Base-by-base conservation (phyloP, 352 stramenopile species). In the Globisporangium middletonii region DNA sequence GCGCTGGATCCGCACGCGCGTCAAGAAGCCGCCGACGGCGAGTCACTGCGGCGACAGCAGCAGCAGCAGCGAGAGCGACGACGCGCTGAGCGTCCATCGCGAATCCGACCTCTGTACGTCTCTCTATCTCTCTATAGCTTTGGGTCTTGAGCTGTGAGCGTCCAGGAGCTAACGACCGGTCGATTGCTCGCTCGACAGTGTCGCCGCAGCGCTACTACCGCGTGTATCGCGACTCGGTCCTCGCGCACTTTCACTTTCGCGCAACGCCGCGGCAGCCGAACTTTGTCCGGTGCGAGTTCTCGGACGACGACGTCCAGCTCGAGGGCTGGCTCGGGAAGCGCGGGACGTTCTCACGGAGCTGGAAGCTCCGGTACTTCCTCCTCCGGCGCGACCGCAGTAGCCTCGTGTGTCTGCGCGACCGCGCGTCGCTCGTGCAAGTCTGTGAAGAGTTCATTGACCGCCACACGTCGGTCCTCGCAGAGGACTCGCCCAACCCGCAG, bases 311-410 rank as follows among this genome's bases (percentile, higher is more conserved):
- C 33, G 75, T 93, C n/a, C 55, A 79, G 52, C 75, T 80, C 18
- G 81, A 95, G 64, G 85, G 81, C 0, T 95, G 85, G 85, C 65
- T 95, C 0, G 85, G 83, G 0, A 65, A 86, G 33, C 63, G 80
- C 16, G 81, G 85, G 13, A 67, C 73, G 43, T 65, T 91, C n/a
- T 89, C 85, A 18, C 64, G 80, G 30, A 89, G 74, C 47, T 95
- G 85, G 85, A 92, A 92, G 67, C 72, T 95, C 27, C 79, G 85
- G 0, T 95, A 93, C 56, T 95, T 88, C 42, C 60, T 93, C 42
- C 65, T 95, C 4, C 70, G 79, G 0, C 71, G 65, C 43, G 83
- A 92, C 51, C 80, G 73, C 0, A 91, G 83, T 53, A 80, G 72
- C 42, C 70, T 95, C 9, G 71, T 95, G 18, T 90, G 83, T 69